These are phyloP conservation scores for Sporobolomyces roseus DNA, from an alignment of 768 basidiomycete genomes.

Conservation along the genomic window DNA sequence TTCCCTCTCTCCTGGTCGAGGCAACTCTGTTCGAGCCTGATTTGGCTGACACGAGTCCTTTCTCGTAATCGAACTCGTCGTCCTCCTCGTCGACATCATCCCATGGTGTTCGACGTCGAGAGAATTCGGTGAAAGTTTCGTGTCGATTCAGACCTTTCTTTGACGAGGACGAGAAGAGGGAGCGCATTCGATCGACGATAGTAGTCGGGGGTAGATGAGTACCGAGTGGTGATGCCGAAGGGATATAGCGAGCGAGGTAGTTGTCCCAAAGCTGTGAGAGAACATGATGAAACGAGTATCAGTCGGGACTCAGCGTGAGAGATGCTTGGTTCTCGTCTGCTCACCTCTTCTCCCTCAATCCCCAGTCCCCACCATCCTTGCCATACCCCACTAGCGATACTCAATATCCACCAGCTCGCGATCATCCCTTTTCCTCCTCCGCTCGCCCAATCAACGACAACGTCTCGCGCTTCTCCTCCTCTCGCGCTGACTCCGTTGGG, in stretches of 20 bases:
- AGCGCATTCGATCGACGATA: not conserved
- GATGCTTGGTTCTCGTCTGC: too few species aligned
- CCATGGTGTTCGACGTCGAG: constrained; percentile 8
- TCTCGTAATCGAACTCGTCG: not conserved
- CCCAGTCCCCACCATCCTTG: constrained; percentile 26
- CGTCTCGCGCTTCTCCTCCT: not conserved
- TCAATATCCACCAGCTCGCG: constrained; percentile 29
- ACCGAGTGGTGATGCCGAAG: not conserved
- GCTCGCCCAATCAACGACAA: not conserved
- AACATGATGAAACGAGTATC: too few species aligned
- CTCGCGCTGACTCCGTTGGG: not conserved
- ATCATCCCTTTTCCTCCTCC: constrained; percentile 8
- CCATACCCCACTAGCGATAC: not conserved
- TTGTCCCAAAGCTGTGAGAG: constrained; percentile 32
- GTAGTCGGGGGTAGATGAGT: not conserved
- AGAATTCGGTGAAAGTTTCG: constrained; percentile 4
- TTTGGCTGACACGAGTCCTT: not conserved
- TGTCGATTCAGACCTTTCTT: not conserved
- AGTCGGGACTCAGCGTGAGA: too few species aligned
- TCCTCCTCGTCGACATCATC: constrained; percentile 3
- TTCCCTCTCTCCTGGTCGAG: not conserved
- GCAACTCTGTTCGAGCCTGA: not conserved
- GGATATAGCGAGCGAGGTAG: constrained; percentile 21
- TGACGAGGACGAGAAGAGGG: not conserved
- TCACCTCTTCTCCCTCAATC: constrained; percentile 28